Evolutionary conservation across 169 alveolate species (phyloP).

Genomic region (Plasmodium ovale): DNA sequence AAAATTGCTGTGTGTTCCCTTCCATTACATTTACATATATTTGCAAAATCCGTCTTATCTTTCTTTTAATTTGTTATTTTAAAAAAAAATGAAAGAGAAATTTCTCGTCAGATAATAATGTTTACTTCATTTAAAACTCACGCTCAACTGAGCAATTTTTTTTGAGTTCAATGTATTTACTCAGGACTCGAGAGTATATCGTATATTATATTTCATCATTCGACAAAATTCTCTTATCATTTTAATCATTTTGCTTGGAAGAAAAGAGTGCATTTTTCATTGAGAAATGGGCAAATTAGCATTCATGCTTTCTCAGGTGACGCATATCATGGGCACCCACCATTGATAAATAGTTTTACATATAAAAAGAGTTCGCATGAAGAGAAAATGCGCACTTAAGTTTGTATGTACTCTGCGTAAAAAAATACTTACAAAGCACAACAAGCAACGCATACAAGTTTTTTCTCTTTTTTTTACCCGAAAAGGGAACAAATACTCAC

Average conservation of each 20-base stretch:
- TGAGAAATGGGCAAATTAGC: neutral
- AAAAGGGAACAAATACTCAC: too few species aligned
- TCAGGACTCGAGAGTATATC: slow-evolving; percentile 76
- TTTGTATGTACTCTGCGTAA: too few species aligned
- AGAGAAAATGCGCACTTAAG: too few species aligned
- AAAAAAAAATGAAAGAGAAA: neutral
- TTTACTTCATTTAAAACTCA: slow-evolving; percentile 59
- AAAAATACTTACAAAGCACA: too few species aligned
- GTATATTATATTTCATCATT: slow-evolving; percentile 49
- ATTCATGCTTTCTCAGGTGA: neutral
- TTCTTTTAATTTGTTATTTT: neutral
- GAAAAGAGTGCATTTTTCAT: neutral
- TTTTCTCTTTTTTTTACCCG: too few species aligned
- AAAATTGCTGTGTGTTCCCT: neutral
- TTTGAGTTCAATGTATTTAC: slow-evolving; percentile 56
- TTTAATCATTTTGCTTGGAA: neutral
- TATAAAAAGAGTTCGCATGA: too few species aligned
- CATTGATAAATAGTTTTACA: too few species aligned
- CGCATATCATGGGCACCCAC: neutral
- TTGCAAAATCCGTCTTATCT: neutral
- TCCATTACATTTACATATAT: neutral
- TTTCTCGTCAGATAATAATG: slow-evolving; percentile 29
- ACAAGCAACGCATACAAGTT: too few species aligned
- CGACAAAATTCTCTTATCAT: neutral
- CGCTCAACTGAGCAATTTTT: slow-evolving; percentile 75